Conservation (phyloP, 306 rosid genomes). For the Ormosia semicastrata region DNA sequence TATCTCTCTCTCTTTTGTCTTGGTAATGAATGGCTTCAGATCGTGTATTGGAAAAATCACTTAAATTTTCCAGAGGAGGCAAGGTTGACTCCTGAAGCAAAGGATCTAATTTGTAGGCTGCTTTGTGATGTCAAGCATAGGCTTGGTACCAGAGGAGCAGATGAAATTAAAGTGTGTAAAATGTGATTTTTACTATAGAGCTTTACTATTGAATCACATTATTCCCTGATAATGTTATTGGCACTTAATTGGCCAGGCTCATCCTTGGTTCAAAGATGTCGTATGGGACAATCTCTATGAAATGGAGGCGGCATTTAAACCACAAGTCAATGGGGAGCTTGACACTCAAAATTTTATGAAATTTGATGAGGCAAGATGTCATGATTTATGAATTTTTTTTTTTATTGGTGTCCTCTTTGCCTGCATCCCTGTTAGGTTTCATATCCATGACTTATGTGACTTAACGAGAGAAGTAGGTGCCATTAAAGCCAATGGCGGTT, state of each 20-base stretch:
- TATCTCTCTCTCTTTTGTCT: background rate
- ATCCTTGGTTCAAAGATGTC: slow-evolving; percentile 90
- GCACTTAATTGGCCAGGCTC: slow-evolving; percentile 52
- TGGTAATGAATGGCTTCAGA: slow-evolving; percentile 45
- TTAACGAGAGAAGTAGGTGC: background rate
- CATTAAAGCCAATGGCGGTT: background rate
- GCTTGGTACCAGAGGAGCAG: slow-evolving; percentile 69
- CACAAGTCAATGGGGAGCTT: slow-evolving; percentile 82
- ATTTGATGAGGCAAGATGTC: slow-evolving; percentile 68
- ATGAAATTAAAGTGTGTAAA: slow-evolving; percentile 67
- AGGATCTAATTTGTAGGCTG: slow-evolving; percentile 73
- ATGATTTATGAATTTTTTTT: background rate
- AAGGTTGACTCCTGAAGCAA: slow-evolving; percentile 86
- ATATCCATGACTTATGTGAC: slow-evolving; percentile 2
- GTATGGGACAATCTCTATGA: slow-evolving; percentile 78
- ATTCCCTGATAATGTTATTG: background rate
- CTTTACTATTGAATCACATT: background rate
- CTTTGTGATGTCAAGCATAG: slow-evolving; percentile 78
- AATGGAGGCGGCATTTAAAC: slow-evolving; percentile 91
- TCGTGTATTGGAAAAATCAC: slow-evolving; percentile 90
- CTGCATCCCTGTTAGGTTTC: background rate
- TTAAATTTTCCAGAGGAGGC: slow-evolving; percentile 84
- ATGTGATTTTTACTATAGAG: background rate
- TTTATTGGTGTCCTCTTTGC: background rate
- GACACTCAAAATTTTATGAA: slow-evolving; percentile 97